phyloP scores from a whole-genome alignment of 108 stramenopile genomes.

The Schizochytrium sp. region DNA sequence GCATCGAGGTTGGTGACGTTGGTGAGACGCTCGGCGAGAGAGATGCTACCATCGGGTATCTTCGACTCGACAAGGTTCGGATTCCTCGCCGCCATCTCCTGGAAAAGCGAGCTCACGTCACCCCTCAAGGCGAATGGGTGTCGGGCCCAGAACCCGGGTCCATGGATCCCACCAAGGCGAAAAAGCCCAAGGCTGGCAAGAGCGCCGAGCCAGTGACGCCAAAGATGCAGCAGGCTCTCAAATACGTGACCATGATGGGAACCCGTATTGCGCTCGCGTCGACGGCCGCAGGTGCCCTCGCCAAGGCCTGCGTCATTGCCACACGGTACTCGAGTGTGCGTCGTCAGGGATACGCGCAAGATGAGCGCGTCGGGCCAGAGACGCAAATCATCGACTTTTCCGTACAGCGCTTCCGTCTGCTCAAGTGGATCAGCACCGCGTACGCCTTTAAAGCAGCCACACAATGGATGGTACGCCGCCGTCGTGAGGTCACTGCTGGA shows the following conservation, averaged over 20 bases:
- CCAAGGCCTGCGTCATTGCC: neutral
- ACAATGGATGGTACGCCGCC: conserved; percentile 4
- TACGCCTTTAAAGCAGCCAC: neutral
- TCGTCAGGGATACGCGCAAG: neutral
- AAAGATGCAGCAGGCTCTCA: conserved; percentile 4
- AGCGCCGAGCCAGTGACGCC: neutral
- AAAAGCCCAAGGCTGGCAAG: neutral
- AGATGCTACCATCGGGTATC: neutral
- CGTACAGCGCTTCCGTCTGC: neutral
- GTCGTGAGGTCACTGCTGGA: neutral
- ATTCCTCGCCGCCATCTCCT: neutral
- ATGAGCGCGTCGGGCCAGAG: neutral
- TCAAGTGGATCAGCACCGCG: neutral
- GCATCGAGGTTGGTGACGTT: neutral
- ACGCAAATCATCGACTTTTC: conserved; percentile 11
- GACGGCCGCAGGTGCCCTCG: conserved; percentile 1
- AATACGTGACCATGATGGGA: conserved; percentile 6
- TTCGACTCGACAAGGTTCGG: neutral
- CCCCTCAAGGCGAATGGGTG: neutral
- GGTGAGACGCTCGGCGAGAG: neutral
- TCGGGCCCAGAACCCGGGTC: conserved; percentile 2
- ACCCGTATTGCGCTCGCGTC: neutral
- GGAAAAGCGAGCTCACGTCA: neutral
- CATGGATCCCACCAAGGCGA: neutral
- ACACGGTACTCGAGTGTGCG: conserved; percentile 2